Evolutionary conservation across 768 basidiomycete species (phyloP), one percentile per base, ranked within the genome.

Genomic region (Trametes sanguinea): DNA sequence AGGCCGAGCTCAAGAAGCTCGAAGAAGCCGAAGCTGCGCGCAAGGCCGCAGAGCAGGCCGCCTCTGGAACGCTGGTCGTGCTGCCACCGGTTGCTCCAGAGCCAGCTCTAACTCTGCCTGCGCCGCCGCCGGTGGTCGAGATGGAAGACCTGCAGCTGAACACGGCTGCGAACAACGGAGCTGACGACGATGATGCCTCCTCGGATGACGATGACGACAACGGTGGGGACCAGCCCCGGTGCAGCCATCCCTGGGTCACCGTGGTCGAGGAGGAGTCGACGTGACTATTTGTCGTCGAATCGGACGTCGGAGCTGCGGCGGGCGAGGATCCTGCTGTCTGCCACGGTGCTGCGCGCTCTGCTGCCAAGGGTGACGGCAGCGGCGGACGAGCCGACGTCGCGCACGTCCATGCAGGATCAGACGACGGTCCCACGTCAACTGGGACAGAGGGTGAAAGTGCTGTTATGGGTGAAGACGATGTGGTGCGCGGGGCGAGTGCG

Each of bases 1-100:
- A 86, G 74, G 82, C 83, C 52, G 85, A 84, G 71, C 77, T 82
- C 53, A 85, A 89, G 72, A 84, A 85, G 74, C 86, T 87, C 68
- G 85, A 89, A 65, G 79, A 73, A 64, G 84, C 83, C 70, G 85
- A 85, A 73, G 65, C 62, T 22, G 64, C 67, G 59, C 66, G 70
- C 57, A 66, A 70, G 44, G 65, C 70, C 30, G 62, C 55, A 22
- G 67, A 65, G 63, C 66, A 66, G 51, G 46, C 57, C 27, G 62
- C 64, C 17, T 63, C 54, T 60, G 67, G 55, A 40, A 6, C 44
- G 9, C 47, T 53, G 11, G 53, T 47, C n/a, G 39, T 50, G 27
- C 10, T 51, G 27, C 47, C 14, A 17, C 30, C 51, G 14, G 8
- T 37, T 6, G 35, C 6, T 37, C 6, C 46, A 4, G 39, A 51